Evolutionary conservation across 768 basidiomycete genomes (phyloP), one percentile per base, ranked within the genome.

Genomic region (Tulasnella sp.): DNA sequence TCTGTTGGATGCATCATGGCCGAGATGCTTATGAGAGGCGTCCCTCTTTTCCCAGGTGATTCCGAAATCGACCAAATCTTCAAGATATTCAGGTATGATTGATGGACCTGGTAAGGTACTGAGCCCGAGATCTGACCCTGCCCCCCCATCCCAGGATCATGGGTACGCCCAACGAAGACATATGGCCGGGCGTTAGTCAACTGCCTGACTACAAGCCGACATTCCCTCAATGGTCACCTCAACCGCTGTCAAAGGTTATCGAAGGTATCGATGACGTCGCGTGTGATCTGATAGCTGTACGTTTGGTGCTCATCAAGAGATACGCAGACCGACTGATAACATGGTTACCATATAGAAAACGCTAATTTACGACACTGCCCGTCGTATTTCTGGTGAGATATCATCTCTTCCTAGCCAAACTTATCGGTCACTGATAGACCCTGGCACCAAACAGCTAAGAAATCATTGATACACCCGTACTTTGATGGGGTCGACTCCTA

Each of bases 11-110:
- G 92, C 62, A 98, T 99, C 64, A 89, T 95, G 62, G 93, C 93
- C 6, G 95, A 99, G 69, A 96, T 98, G 93, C 83, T 89, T 48
- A 87, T 92, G 83, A 75, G 78, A 54, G 85, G 58, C 66, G 80
- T 63, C 77, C 77, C 93, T 1, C 72, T 96, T 10, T 99, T 99
- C 75, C 93, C 95, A 20, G 95, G 95, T 4, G 95, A 99, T 68
- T 98, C 95, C 24, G 95, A 99, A 69, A 99, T 98, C 62, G 95
- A 99, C 67, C 95, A 99, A 71, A 98, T 98, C 57, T 98, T 98
- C 77, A 83, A 89, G 67, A 99, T 99, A 61, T 99, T 98, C 75
- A 78, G 88, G 95, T 92, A 56, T 46, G 74, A 13, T 9, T 37
- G 12, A 12, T 35, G 34, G 12, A 19, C 19, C 34, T 35, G 34